Conservation (phyloP, 169 alveolate species). For the Eimeria mitis region DNA sequence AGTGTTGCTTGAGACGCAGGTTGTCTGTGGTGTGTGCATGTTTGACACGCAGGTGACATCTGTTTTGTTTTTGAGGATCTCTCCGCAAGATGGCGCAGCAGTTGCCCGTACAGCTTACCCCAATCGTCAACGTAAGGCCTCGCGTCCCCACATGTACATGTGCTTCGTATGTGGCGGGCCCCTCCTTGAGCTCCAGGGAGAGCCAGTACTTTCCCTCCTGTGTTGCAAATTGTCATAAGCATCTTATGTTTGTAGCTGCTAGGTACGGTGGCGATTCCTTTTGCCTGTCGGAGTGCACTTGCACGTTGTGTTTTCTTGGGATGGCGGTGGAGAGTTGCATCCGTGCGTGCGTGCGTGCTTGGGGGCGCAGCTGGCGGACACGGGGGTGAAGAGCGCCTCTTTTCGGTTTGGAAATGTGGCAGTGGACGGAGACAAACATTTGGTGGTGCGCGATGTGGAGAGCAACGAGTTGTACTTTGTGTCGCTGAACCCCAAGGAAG, state of each 20-base stretch:
- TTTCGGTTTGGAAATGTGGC: conserved; percentile 87
- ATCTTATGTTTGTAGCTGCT: not conserved
- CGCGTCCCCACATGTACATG: not conserved
- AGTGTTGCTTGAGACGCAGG: not conserved
- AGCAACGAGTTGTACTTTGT: conserved; percentile 85
- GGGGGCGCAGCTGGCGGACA: conserved; percentile 79
- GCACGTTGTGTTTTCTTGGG: not conserved
- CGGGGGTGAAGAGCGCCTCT: conserved; percentile 83
- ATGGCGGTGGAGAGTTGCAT: not conserved
- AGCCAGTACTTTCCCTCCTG: not conserved
- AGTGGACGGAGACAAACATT: conserved; percentile 84
- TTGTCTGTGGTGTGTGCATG: not conserved
- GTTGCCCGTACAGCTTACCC: conserved; percentile 80
- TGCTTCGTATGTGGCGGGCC: not conserved
- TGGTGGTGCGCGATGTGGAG: conserved; percentile 86
- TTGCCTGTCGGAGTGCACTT: not conserved
- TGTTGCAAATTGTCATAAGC: not conserved
- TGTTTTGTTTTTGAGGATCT: conserved; percentile 4
- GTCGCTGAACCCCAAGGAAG: conserved; percentile 86
- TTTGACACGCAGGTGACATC: not conserved
- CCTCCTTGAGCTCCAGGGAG: not conserved
- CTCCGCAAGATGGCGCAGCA: conserved; percentile 81
- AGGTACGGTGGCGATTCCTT: not conserved
- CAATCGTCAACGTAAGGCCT: conserved; percentile 80
- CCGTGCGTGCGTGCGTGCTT: not conserved